Percentiles rank a stretch among this genome's conserved stretches.
Conservation (phyloP, 495 filamentous ascomycete genomes). For the Penicillium paradoxum region DNA sequence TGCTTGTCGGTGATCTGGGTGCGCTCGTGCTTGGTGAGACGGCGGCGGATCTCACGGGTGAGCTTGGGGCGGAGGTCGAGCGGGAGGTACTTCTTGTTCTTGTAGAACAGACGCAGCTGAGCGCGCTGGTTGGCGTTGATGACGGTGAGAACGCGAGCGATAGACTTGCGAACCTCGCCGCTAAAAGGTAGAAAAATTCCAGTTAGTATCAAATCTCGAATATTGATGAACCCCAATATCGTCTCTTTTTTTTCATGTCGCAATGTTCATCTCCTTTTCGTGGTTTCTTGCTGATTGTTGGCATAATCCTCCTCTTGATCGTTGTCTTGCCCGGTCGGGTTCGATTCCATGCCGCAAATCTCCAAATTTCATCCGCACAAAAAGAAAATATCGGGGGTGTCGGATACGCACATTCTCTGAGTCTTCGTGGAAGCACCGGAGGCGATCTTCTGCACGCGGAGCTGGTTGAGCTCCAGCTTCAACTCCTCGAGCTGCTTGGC, state of each 20-base stretch:
- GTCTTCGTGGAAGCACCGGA: constrained; percentile 89
- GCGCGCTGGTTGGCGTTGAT: constrained; percentile 98
- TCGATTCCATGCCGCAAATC: constrained; percentile 18
- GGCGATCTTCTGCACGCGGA: constrained; percentile 96
- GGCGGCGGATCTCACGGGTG: constrained; percentile 91
- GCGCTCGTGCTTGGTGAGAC: constrained; percentile 85
- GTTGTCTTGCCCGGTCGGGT: constrained; percentile 6
- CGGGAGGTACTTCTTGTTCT: constrained; percentile 97
- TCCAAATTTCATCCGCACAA: constrained; percentile 15
- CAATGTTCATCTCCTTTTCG: neutral
- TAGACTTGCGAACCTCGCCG: constrained; percentile 98
- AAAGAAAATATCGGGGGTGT: constrained; percentile 13
- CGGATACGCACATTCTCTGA: constrained; percentile 82
- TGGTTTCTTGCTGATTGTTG: neutral
- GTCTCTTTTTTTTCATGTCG: neutral
- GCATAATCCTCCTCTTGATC: constrained; percentile 7
- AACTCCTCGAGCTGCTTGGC: constrained; percentile 87
- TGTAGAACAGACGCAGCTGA: constrained; percentile 98
- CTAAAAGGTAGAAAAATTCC: constrained; percentile 41
- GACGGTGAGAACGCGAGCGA: constrained; percentile 95
- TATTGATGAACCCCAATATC: constrained; percentile 1
- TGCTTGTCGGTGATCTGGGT: constrained; percentile 77
- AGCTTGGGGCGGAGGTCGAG: constrained; percentile 96
- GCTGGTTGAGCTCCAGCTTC: constrained; percentile 87
- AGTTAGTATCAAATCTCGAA: constrained; percentile 22